Evolutionary conservation across 73 alveolate species (phyloP), one percentile per base, ranked within the genome.

Genomic region (Paramecium sexaurelia): DNA sequence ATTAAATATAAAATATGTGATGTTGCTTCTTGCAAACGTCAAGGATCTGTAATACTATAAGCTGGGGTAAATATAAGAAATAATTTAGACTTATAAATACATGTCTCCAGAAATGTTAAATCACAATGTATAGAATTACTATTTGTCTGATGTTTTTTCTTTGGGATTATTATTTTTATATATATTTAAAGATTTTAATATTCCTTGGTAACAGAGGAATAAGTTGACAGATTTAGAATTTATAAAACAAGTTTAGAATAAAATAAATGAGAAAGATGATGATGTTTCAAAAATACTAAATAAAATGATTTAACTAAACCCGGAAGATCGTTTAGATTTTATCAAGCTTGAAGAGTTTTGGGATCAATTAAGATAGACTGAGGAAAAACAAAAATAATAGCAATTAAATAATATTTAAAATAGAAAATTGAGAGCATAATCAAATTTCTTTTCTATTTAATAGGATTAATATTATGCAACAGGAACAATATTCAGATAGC

Each of bases 101-200:
- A 71, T 71, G 86, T 71, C 86, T 8, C 86, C 86, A 15, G 86
- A 71, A 36, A 71, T 71, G 86, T 6, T 71, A 13, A 29, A 22
- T 17, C 2, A n/a, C 5, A 40, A 71, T 27, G 86, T 17, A 3
- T 9, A 33, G 13, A 37, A 71, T 37, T 37, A 27, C 17, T 35
- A 35, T 17, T 40, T 71, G 20, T 71, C 86, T 35, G 86, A 71
- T 71, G 86, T 71, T 40, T 71, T 35, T 36, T 35, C 57, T 71
- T 37, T 71, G 3, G 86, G 86, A 33, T 10, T 71, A 7, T 17
- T 71, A 36, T 71, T 35, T 71, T 37, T 71, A 20, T 9, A 36
- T 71, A 33, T 71, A 9, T 71, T 71, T 71, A 71, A 24, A 20
- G 43, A 71, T 35, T 71, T 11, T 37, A 71, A 36, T 1, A 5